phyloP scores from a whole-genome alignment of 495 filamentous ascomycete genomes.

The Lasiosphaeria miniovina region DNA sequence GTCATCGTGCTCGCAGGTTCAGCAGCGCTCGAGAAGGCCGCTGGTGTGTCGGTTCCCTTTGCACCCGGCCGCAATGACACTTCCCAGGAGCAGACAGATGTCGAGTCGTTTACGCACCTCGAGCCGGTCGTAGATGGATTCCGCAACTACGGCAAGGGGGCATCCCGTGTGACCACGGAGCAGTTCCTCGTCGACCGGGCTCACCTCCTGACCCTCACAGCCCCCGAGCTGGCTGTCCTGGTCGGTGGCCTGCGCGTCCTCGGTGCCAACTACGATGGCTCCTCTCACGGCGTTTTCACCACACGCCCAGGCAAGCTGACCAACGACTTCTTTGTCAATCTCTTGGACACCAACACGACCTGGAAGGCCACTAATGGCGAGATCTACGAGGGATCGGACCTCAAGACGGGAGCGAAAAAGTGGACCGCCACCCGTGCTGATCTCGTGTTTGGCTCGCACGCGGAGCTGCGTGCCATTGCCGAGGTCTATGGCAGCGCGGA shows the following conservation, averaged over 20 bases:
- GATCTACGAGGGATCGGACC: slow-evolving; percentile 60
- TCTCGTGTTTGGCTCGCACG: slow-evolving; percentile 66
- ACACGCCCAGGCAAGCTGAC: slow-evolving; percentile 60
- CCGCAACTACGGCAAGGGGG: slow-evolving; percentile 68
- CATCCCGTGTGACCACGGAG: slow-evolving; percentile 56
- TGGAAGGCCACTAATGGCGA: slow-evolving; percentile 58
- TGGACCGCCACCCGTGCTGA: slow-evolving; percentile 68
- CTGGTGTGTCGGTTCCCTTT: slow-evolving; percentile 43
- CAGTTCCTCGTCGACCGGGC: slow-evolving; percentile 66
- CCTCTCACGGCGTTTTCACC: slow-evolving; percentile 60
- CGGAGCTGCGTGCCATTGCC: slow-evolving; percentile 65
- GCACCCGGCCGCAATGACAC: slow-evolving; percentile 49
- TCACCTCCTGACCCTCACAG: slow-evolving; percentile 61
- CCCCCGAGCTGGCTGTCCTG: slow-evolving; percentile 64
- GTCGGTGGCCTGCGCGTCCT: slow-evolving; percentile 65
- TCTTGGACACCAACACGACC: slow-evolving; percentile 60
- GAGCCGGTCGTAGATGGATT: slow-evolving; percentile 65
- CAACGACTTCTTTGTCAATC: slow-evolving; percentile 75
- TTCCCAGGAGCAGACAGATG: slow-evolving; percentile 62
- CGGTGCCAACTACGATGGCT: slow-evolving; percentile 65
- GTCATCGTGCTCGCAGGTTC: slow-evolving; percentile 67
- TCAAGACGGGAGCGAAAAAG: slow-evolving; percentile 63
- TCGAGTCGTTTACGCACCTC: slow-evolving; percentile 57
- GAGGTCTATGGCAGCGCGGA: slow-evolving; percentile 61
- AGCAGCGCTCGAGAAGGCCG: slow-evolving; percentile 70